Evolutionary conservation across 2,329 filamentous ascomycete genomes (phyloP).

Genomic region (Phialophora tarda): DNA sequence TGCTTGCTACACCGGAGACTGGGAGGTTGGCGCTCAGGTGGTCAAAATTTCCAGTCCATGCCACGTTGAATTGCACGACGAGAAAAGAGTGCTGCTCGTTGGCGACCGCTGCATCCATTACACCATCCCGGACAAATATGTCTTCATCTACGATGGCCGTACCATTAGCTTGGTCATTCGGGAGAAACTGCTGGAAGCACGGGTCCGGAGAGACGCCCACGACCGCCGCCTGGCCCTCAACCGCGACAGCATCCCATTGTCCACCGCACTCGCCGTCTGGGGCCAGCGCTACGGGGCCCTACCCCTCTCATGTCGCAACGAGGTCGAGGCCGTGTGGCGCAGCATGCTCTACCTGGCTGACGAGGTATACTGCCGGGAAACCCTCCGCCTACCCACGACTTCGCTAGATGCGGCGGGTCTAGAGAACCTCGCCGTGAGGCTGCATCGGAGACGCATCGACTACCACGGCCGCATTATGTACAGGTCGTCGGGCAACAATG

Average conservation of each 20-base stretch:
- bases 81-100: background rate
- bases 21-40: background rate
- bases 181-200: background rate
- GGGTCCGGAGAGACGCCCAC: background rate
- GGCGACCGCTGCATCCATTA: background rate
- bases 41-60: background rate
- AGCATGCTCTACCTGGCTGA: background rate
- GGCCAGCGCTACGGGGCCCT: background rate
- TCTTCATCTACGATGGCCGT: background rate
- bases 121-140: background rate
- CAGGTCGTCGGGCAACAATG: background rate
- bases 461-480: background rate
- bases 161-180: background rate
- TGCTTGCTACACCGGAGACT: background rate
- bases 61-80: background rate
- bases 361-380: background rate
- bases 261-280: background rate
- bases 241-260: background rate
- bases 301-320: background rate
- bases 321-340: background rate
- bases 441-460: background rate
- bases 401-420: background rate
- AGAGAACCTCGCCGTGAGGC: background rate
- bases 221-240: background rate
- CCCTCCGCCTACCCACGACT: no score